Evolutionary conservation across 176 grass and related monocot genomes (phyloP).

Genomic region (maize (Zea mays)): Zm-B73-REFERENCE-NAM-5.0 NC_050100.1:83043501-83044000

Average conservation of each 20-base stretch:
- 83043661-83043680: neutral
- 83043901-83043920: no score
- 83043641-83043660: neutral
- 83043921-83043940: no score
- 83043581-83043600: neutral
- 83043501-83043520: neutral
- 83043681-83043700: neutral
- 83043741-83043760: neutral
- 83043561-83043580: neutral
- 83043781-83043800: neutral
- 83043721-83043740: neutral
- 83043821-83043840: no score
- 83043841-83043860: no score
- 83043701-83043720: neutral
- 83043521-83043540: neutral
- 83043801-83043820: neutral
- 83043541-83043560: neutral
- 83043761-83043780: neutral
- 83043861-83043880: no score
- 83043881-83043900: no score
- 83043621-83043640: neutral
- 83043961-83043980: no score
- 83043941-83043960: no score
- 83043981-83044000: no score
- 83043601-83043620: neutral